Percentiles rank a stretch among this genome's conserved stretches.
phyloP scores from a whole-genome alignment of 108 stramenopile genomes.

The Skeletonema menzelii region DNA sequence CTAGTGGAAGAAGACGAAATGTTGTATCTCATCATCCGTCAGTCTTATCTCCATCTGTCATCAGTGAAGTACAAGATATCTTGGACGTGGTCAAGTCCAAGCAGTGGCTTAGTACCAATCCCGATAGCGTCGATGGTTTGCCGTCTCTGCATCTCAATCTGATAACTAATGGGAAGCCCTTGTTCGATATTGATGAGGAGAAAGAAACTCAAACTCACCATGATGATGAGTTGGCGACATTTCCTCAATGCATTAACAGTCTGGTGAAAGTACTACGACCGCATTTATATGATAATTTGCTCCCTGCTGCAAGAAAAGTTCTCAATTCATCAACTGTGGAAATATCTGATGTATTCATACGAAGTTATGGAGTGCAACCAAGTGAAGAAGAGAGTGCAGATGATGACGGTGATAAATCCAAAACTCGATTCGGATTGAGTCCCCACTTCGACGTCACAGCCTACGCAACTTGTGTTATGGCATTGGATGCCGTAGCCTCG shows the following conservation, averaged over 20 bases:
- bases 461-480: slow-evolving; percentile 63
- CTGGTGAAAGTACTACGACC: slow-evolving; percentile 51
- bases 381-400: not conserved
- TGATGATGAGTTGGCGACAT: slow-evolving; percentile 5
- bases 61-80: slow-evolving; percentile 10
- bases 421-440: slow-evolving; percentile 52
- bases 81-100: slow-evolving; percentile 14
- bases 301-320: slow-evolving; percentile 44
- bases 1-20: not conserved
- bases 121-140: slow-evolving; percentile 73
- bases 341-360: slow-evolving; percentile 73
- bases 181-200: slow-evolving; percentile 21
- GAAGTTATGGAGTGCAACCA: slow-evolving; percentile 56
- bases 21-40: slow-evolving; percentile 15
- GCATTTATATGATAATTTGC: slow-evolving; percentile 51
- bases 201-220: not conserved
- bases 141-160: slow-evolving; percentile 79
- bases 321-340: slow-evolving; percentile 34
- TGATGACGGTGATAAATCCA: not conserved
- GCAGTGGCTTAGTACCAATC: slow-evolving; percentile 67
- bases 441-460: slow-evolving; percentile 76
- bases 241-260: slow-evolving; percentile 37
- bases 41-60: slow-evolving; percentile 7
- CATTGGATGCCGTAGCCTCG: slow-evolving; percentile 67
- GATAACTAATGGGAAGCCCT: slow-evolving; percentile 52